Evolutionary conservation across 176 grass and related monocot genomes (phyloP), one percentile per base, ranked within the genome.

Genomic region (Phragmites australis): DNA sequence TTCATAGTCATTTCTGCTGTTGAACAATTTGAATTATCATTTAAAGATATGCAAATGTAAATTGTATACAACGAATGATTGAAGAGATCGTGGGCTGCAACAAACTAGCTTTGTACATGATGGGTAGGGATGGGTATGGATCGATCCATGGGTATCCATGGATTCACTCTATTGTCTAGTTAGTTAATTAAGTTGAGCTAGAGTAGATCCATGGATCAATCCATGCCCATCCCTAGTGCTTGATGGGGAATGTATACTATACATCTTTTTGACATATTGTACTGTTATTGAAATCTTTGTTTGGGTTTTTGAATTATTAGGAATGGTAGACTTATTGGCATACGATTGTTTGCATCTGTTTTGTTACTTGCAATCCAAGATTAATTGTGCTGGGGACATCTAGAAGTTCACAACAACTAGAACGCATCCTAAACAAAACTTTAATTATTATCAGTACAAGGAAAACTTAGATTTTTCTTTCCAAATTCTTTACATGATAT

Each of bases 351-450:
- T 57, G n/a, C 9, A 6, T 27, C 16, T 69, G 51, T 26, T 58
- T 48, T 1, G 30, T 67, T 68, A 76, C 54, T 12, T 75, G 61
- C 6, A 37, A 17, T 57, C 9, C 29, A 12, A 25, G 50, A 46
- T 56, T 34, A 40, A 77, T 64, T 25, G 68, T 53, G 19, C 25
- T 41, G 13, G 29, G 54, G 22, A 40, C 13, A 53, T 66, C 45
- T 16, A 65, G 29, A 52, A 39, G 21, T 41, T 40, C 67, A 72
- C 10, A 61, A 37, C 19, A 42, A 62, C 55, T 6, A 51, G 68
- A 17, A 39, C 40, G 23, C 23, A 70, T 47, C 75, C 54, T 51
- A 71, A 78, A 70, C 41, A 84, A 67, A 77, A 65, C 23, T 58
- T 29, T 16, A 37, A 76, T 66, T 47, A 3, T 46, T 32, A 12